A percentile compares a stretch with the other conserved stretches of the same genome.
Evolutionary conservation across 208 protist species (phyloP).

Genomic region (Strigomonas oncopelti): DNA sequence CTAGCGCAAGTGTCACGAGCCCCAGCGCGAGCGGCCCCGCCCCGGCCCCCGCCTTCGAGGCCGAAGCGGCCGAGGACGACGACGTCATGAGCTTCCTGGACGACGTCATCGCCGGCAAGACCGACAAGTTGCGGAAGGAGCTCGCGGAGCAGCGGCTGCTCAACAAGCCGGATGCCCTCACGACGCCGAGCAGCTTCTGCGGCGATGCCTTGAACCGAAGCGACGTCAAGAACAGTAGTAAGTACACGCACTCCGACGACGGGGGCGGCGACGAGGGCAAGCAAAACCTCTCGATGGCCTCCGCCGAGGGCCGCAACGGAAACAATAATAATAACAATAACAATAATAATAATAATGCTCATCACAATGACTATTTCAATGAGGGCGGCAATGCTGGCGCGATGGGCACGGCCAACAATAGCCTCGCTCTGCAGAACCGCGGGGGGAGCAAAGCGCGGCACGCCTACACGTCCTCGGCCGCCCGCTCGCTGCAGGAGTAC

Average conservation of each 20-base stretch:
- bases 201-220: background rate
- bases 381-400: background rate
- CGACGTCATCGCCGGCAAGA: conserved; percentile 60
- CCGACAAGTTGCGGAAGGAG: conserved; percentile 49
- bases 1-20: background rate
- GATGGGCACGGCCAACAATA: conserved; percentile 1
- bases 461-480: conserved; percentile 36
- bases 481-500: conserved; percentile 77
- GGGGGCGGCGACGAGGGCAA: background rate
- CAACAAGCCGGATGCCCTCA: background rate
- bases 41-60: background rate
- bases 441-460: background rate
- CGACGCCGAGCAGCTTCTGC: background rate
- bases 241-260: background rate
- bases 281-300: background rate
- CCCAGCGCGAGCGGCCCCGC: background rate
- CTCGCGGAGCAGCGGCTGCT: conserved; percentile 38
- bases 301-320: background rate
- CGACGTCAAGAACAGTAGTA: background rate
- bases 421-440: background rate
- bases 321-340: conserved; percentile 10
- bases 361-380: background rate
- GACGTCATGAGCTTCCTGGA: conserved; percentile 64
- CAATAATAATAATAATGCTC: background rate
- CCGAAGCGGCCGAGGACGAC: conserved; percentile 17